Evolutionary conservation across 441 rosid genomes (phyloP), one percentile per base, ranked within the genome.

Genomic region (Metrosideros polymorpha): DNA sequence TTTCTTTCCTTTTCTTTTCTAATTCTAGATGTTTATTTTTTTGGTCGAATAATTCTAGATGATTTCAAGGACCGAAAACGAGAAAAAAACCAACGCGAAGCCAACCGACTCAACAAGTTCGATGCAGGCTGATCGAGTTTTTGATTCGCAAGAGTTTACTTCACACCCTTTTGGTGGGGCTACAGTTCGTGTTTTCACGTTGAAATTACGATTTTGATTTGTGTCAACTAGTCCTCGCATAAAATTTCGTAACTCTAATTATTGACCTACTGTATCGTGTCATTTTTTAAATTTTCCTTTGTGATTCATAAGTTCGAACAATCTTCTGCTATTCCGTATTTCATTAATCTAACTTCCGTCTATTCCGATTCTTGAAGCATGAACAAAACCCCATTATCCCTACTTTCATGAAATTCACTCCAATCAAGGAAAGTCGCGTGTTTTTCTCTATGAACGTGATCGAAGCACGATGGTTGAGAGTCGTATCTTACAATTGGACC

Each of bases 251-350:
- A 6, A 5, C 79, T 71, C 15, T 0, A 2, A 71, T 39, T 22
- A 39, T 71, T 71, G 47, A 71, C 47, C n/a, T 71, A 6, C n/a
- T 10, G 6, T 6, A 50, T 50, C 18, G 6, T 3, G 25, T 4
- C 0, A 13, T 22, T 18, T 17, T 71, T 7, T 27, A 22, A 2
- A 0, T 66, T 66, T 66, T 2, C 35, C 7, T 32, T 0, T 19
- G 45, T 5, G 45, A 5, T 66, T 71, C 17, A 13, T 10, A 22
- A 22, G 45, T 71, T 71, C 4, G 17, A 71, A 12, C 17, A 71
- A 39, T 71, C 79, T 39, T 39, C 10, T n/a, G 39, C 22, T 43
- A 10, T 22, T 71, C n/a, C 47, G 0, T 12, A 10, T 39, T 39
- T 71, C n/a, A 12, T 71, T 22, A 12, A 39, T 71, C 47, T 12